phyloP scores from a whole-genome alignment of 805 yeast species.

The Candida endomychidarum region DNA sequence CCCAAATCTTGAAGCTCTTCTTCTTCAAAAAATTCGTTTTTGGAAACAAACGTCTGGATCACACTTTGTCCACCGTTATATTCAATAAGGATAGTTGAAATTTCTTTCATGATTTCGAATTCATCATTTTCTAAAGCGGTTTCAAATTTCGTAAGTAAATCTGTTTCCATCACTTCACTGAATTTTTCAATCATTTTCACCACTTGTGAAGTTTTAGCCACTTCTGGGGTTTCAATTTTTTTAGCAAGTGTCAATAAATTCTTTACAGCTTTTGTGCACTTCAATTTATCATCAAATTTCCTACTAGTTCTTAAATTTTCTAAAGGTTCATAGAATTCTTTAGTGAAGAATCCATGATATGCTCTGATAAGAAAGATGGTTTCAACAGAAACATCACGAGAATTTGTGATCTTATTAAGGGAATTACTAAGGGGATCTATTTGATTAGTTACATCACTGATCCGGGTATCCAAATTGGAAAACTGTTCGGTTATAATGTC shows the following conservation, averaged over 20 bases:
- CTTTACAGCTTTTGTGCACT: conserved; percentile 68
- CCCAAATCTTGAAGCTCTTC: conserved; percentile 35
- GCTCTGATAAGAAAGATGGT: conserved; percentile 73
- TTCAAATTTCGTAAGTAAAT: conserved; percentile 67
- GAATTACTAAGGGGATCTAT: conserved; percentile 72
- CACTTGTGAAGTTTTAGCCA: conserved; percentile 44
- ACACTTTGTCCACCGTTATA: conserved; percentile 86
- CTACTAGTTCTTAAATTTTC: conserved; percentile 54
- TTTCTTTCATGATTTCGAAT: conserved; percentile 68
- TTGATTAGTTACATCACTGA: conserved; percentile 55
- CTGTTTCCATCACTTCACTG: conserved; percentile 74
- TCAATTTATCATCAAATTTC: conserved; percentile 49
- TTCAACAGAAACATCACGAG: conserved; percentile 69
- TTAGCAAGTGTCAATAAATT: conserved; percentile 64
- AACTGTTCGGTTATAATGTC: conserved; percentile 48
- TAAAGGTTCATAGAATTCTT: conserved; percentile 54
- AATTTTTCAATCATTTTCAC: conserved; percentile 57
- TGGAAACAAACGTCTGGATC: conserved; percentile 76
- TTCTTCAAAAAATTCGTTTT: conserved; percentile 63
- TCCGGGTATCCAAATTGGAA: conserved; percentile 49
- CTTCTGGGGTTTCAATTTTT: conserved; percentile 57
- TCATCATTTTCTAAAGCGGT: conserved; percentile 71
- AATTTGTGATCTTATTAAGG: conserved; percentile 63
- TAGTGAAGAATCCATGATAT: conserved; percentile 72
- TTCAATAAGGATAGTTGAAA: conserved; percentile 70